Evolutionary conservation across 495 filamentous ascomycete genomes (phyloP).

Genomic region (Collariella sp.): DNA sequence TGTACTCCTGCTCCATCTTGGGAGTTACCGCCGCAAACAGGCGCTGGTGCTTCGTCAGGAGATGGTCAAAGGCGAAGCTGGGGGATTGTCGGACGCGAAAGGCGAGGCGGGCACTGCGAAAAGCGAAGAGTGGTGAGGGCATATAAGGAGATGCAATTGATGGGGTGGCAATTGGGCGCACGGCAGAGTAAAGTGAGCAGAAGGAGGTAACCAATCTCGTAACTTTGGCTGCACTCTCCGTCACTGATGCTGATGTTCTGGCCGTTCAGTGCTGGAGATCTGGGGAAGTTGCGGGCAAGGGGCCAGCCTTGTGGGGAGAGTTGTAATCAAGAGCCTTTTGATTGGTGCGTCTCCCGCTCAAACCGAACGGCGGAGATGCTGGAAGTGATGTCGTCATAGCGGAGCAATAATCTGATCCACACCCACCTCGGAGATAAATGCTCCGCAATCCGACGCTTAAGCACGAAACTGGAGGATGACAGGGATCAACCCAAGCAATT

Average conservation of each 20-base stretch:
- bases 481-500: no score
- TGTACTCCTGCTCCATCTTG: constrained; percentile 62
- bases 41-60: background rate
- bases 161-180: background rate
- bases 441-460: no score
- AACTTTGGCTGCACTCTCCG: no score
- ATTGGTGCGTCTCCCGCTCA: background rate
- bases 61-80: background rate
- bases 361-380: background rate
- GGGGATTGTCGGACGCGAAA: background rate
- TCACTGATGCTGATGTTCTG: no score
- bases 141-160: background rate
- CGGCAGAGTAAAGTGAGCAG: background rate
- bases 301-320: background rate
- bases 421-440: no score
- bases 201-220: no score
- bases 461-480: no score
- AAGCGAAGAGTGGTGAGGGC: background rate
- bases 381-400: constrained; percentile 1
- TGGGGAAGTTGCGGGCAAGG: no score
- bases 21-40: no score
- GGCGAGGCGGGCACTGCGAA: background rate
- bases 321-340: background rate
- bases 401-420: background rate
- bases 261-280: no score